Evolutionary conservation across 345 rosid genomes (phyloP), one percentile per base, ranked within the genome.

Genomic region (Rhizophora mangle): DNA sequence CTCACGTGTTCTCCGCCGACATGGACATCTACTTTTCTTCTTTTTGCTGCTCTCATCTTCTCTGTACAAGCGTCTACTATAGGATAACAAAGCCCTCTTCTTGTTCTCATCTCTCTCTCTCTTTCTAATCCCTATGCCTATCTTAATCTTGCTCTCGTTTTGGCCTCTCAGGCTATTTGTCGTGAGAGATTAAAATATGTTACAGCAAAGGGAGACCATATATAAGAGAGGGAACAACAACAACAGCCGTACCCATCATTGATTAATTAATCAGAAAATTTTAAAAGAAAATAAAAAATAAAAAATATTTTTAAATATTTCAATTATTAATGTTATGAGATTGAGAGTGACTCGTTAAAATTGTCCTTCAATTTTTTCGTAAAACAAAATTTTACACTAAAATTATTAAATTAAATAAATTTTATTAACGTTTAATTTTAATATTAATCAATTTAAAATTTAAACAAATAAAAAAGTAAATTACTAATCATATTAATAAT

Each of bases 41-140:
- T 66, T 58, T 70, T 78, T 19, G 63, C 51, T 6, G 31, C 11
- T 31, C 30, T 52, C 22, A 43, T 71, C 26, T 65, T 51, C 47
- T 68, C 84, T 19, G 72, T 29, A 64, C 64, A 75, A 64, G 72
- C 26, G 51, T 61, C 71, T n/a, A 36, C 15, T 64, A 73, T 80
- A 1, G 83, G 92, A 57, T 82, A 85, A 84, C 78, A 82, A 67
- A 77, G 55, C 67, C 84, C 84, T 70, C 84, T 79, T 62, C 83
- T 83, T 49, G 88, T 85, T 79, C 84, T 85, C 91, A 82, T 88
- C 57, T 75, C 65, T 56, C 63, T 66, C 58, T 58, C 15, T 68
- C 34, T 64, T 6, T 55, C 18, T 19, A 1, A 15, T 21, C 7
- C 11, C 11, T 8, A 2, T 53, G 8, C 19, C 60, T 73, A 27